Evolutionary conservation across 148 eudicot genomes (phyloP).

Genomic region (Euryodendron excelsum): DNA sequence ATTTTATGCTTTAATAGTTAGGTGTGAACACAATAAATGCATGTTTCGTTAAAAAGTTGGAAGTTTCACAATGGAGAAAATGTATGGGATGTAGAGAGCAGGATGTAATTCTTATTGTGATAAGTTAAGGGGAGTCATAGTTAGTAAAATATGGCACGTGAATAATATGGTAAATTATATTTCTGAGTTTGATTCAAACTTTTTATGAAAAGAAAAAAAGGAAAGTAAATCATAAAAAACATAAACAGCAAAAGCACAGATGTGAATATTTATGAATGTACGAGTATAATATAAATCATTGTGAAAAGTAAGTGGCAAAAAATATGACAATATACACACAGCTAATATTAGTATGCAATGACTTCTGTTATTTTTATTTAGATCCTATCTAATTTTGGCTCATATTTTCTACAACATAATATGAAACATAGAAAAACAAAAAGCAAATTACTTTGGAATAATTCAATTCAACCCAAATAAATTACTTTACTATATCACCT

Average conservation of each 20-base stretch:
- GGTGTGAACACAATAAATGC: neutral
- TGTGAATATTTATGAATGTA: neutral
- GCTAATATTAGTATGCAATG: neutral
- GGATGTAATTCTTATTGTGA: too few species aligned
- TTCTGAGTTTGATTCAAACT: neutral
- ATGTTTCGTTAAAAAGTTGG: neutral
- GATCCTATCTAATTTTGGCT: neutral
- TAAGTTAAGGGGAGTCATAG: too few species aligned
- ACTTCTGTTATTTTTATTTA: too few species aligned
- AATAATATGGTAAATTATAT: neutral
- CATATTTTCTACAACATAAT: neutral
- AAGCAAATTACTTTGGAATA: neutral
- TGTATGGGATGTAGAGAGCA: too few species aligned
- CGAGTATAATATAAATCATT: neutral
- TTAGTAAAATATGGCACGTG: neutral
- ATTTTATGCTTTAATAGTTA: too few species aligned
- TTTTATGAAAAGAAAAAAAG: too few species aligned
- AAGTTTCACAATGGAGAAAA: neutral
- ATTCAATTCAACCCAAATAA: too few species aligned
- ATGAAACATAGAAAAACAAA: too few species aligned
- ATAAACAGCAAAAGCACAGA: neutral
- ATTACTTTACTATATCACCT: too few species aligned
- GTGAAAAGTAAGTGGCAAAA: neutral
- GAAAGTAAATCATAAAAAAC: neutral
- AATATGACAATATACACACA: neutral